Base-by-base conservation (phyloP, 2,329 filamentous ascomycete species). In the Exophiala alcalophila region DNA sequence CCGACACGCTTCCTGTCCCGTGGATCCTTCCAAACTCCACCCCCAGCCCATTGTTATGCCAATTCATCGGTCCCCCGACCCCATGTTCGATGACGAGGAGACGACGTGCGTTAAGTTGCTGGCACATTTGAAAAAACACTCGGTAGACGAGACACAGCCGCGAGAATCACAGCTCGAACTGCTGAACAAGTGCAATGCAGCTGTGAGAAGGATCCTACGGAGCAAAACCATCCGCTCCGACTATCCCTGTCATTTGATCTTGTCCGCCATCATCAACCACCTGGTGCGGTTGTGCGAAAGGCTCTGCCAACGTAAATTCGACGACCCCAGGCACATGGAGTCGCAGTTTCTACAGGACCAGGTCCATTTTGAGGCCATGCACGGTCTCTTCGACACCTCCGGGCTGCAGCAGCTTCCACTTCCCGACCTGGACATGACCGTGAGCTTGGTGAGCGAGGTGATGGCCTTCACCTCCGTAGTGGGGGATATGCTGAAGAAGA, bases 31-130 rank as follows among this genome's bases (percentile, higher is more conserved):
- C 6, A 32, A 29, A 40, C 20, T 50, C n/a, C 40, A 40, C n/a
- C 40, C 43, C 3, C 40, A 16, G 15, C 14, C 8, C 11, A 30
- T 34, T 29, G 11, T 9, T n/a, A 21, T 20, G 18, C 32, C 42
- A 14, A n/a, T 29, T 25, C 10, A 32, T 21, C 32, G 29, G 8
- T 18, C 18, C 3, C n/a, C n/a, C n/a, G 44, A 49, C 3, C 7
- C 19, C 3, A 15, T 23, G 4, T 28, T 16, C 10, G 52, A 55
- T 25, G 54, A 57, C 28, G 47, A 57, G 21, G 54, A 57, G 20
- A 54, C 50, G 19, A 29, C 50, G 4, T 57, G 54, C 36, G 50
- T 57, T 44, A 55, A 55, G 23, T 33, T 57, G 23, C 38, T 57
- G 28, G 50, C 50, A 14, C 54, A 55, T 27, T 16, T 57, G 12